Percentiles rank a stretch among this genome's conserved stretches.
phyloP scores from a whole-genome alignment of 1,284 basidiomycete species.

The Trichosporon inkin region DNA sequence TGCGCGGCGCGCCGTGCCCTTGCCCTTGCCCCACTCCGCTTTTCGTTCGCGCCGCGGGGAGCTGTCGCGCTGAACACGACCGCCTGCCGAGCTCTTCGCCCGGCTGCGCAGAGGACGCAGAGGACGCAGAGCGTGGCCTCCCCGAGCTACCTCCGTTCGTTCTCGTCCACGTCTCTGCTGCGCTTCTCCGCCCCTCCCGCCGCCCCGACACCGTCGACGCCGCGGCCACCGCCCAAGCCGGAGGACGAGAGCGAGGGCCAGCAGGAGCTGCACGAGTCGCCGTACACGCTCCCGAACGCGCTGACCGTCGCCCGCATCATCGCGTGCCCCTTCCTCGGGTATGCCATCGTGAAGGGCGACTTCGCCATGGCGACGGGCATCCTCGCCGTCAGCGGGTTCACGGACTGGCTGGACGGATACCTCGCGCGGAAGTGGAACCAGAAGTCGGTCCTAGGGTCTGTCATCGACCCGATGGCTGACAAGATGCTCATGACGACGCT shows the following conservation, averaged over 20 bases:
- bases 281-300: constrained; percentile 90
- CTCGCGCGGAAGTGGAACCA: constrained; percentile 81
- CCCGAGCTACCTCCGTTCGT: background rate
- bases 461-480: constrained; percentile 95
- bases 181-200: background rate
- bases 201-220: background rate
- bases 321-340: constrained; percentile 84
- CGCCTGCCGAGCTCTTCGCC: background rate
- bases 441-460: constrained; percentile 83
- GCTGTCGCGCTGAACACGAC: background rate
- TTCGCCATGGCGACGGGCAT: constrained; percentile 74
- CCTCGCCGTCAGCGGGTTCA: constrained; percentile 81
- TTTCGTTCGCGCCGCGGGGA: background rate
- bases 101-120: too few species aligned
- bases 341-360: constrained; percentile 81
- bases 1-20: constrained; percentile 1
- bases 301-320: constrained; percentile 81
- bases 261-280: constrained; percentile 67
- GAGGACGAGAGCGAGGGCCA: background rate
- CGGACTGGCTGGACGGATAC: constrained; percentile 86
- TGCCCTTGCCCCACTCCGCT: background rate
- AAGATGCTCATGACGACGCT: constrained; percentile 94
- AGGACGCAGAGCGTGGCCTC: background rate
- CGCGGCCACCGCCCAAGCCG: background rate
- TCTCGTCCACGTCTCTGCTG: background rate